Evolutionary conservation across 2,329 filamentous ascomycete species (phyloP).

Genomic region (Dichotomopilus funicola): DNA sequence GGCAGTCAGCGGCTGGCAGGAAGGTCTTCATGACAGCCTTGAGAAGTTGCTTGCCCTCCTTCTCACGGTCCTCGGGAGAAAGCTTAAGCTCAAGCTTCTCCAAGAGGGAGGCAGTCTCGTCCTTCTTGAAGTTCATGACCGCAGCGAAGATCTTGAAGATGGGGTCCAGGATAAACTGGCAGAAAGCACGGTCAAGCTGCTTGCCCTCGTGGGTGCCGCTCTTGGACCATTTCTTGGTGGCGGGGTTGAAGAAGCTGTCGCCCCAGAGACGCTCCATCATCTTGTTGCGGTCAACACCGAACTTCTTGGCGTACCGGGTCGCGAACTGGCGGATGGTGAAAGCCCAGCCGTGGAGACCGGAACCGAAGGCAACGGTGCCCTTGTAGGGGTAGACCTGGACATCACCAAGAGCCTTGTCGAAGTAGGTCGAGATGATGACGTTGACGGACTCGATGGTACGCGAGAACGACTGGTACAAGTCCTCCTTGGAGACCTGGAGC

Average conservation of each 20-base stretch:
- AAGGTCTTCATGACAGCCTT: constrained; percentile 99
- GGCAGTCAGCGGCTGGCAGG: constrained; percentile 94
- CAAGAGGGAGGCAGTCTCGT: constrained; percentile 75
- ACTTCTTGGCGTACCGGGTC: constrained; percentile 96
- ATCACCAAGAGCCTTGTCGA: constrained; percentile 93
- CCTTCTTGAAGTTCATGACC: constrained; percentile 98
- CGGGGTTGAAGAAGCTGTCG: constrained; percentile 99
- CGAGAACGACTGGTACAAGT: constrained; percentile 99
- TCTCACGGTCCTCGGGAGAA: constrained; percentile 73
- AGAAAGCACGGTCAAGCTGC: constrained; percentile 94
- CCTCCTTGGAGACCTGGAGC: constrained; percentile 97
- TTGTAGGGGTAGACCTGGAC: constrained; percentile 97
- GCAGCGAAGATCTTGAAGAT: constrained; percentile 98
- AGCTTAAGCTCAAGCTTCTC: constrained; percentile 97
- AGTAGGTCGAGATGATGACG: constrained; percentile 99
- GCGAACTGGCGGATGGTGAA: constrained; percentile 99
- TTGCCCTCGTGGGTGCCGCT: constrained; percentile 75
- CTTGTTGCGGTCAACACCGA: constrained; percentile 99
- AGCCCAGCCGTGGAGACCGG: constrained; percentile 99
- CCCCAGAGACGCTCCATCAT: constrained; percentile 99
- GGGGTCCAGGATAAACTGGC: constrained; percentile 98
- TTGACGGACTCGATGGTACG: constrained; percentile 99
- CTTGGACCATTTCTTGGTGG: constrained; percentile 99
- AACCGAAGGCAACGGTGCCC: constrained; percentile 97
- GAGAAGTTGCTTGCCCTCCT: constrained; percentile 95